Base-by-base conservation (phyloP, 108 stramenopile genomes). In the Cyclostephanos invisitatus region DNA sequence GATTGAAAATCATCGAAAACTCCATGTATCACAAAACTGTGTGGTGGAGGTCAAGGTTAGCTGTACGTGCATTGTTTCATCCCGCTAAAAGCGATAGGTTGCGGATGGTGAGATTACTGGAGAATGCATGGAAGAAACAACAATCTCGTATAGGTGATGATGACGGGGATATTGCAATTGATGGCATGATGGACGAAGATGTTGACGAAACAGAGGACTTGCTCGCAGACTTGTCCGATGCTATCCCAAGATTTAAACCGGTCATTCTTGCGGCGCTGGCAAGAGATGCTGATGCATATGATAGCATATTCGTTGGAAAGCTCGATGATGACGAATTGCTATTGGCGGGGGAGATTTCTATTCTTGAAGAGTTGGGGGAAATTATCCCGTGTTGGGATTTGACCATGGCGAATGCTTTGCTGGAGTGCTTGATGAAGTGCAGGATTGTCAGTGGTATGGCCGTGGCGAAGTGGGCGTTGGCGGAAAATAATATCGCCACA, bases 401-500 rank as follows among this genome's bases (percentile, higher is more conserved):
- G 14, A 18, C 55, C 37, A 25, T 77, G 11, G 20, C 66, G 22
- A 74, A 73, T 32, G 82, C 70, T 11, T 47, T 83, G 25, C 32
- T 90, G 35, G 59, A 68, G 50, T 53, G 68, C 64, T 80, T 87
- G 25, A 50, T 87, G 54, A 72, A 70, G 47, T 57, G 72, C 32
- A 55, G 64, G 35, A 71, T 87, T 57, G 74, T 87, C 22, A 75
- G 72, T 60, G 58, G 68, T 29, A 29, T 74, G 24, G 75, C 80
- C 11, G 84, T 90, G 29, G 66, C 84, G 9, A 76, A 68, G 15
- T 90, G 89, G 89, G 81, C 71, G 7, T 58, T 90, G 48, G 77
- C 85, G 40, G 84, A 76, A 37, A 36, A 73, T 67, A 68, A 44
- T 8, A 72, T 73, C 51, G 32, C 61, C 24, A 48, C 81, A 8